These are phyloP conservation scores for Diaporthe vaccinii DNA, from an alignment of 2,329 filamentous ascomycete species.

Conservation along the genomic window DNA sequence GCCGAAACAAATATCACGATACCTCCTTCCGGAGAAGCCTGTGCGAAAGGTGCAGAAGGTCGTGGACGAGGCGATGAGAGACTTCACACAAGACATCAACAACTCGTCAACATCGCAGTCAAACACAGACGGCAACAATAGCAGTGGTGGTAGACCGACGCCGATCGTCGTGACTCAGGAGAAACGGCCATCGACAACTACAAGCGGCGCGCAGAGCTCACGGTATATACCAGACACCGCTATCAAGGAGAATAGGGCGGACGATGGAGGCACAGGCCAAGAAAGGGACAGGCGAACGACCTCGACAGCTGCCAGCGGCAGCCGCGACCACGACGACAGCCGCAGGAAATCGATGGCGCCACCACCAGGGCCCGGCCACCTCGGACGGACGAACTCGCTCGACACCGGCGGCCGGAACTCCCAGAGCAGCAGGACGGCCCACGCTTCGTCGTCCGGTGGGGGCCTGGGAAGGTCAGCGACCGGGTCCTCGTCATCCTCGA, in stretches of 20 bases:
- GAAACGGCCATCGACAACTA: slow-evolving; percentile 20
- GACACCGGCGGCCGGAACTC: slow-evolving; percentile 18
- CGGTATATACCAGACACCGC: slow-evolving; percentile 34
- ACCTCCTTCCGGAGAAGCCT: slow-evolving; percentile 74
- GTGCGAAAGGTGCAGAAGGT: slow-evolving; percentile 71
- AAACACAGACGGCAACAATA: slow-evolving; percentile 5
- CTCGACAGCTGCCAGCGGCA: slow-evolving; percentile 24
- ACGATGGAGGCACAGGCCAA: slow-evolving; percentile 15
- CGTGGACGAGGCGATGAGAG: slow-evolving; percentile 71
- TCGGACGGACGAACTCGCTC: slow-evolving; percentile 33
- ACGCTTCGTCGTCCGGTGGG: slow-evolving; percentile 15
- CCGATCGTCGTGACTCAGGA: slow-evolving; percentile 27
- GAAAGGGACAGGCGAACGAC: slow-evolving; percentile 26
- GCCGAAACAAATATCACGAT: slow-evolving; percentile 82
- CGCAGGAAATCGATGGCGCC: slow-evolving; percentile 32
- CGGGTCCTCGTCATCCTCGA: slow-evolving; percentile 13
- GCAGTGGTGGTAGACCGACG: slow-evolving; percentile 20
- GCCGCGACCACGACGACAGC: slow-evolving; percentile 34
- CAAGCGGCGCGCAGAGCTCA: slow-evolving; percentile 23
- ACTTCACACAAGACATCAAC: slow-evolving; percentile 51
- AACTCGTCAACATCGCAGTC: slow-evolving; percentile 16
- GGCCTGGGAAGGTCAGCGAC: slow-evolving; percentile 22
- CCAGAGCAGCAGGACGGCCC: slow-evolving; percentile 27
- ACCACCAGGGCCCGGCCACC: slow-evolving; percentile 25
- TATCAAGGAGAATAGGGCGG: slow-evolving; percentile 24